phyloP scores from a whole-genome alignment of 202 grass and related monocot genomes.

The Panicum hallii region DNA sequence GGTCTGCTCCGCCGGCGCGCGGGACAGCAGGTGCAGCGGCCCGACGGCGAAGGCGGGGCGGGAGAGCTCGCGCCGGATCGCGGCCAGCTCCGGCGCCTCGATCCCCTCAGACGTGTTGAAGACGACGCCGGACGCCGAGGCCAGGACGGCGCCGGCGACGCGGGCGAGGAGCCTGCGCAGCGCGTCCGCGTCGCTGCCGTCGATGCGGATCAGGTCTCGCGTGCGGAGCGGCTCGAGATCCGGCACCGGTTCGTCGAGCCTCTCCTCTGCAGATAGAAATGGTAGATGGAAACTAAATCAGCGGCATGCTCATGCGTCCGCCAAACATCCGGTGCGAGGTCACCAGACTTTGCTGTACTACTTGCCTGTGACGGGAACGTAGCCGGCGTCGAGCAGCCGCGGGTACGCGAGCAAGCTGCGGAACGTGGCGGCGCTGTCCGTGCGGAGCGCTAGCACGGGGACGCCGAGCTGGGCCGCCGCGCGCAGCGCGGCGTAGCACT shows the following conservation, averaged over 20 bases:
- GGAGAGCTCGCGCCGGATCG: slow-evolving; percentile 25
- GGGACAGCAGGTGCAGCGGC: slow-evolving; percentile 44
- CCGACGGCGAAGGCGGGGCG: slow-evolving; percentile 35
- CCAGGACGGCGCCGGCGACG: neutral
- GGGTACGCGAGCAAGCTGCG: slow-evolving; percentile 34
- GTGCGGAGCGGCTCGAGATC: slow-evolving; percentile 44
- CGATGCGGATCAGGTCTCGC: slow-evolving; percentile 52
- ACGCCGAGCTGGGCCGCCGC: slow-evolving; percentile 32
- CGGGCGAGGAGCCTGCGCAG: neutral
- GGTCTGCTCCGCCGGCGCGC: neutral
- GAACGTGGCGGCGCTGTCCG: slow-evolving; percentile 53
- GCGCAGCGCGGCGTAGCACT: slow-evolving; percentile 45
- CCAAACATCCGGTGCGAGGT: neutral
- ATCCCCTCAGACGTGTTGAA: slow-evolving; percentile 54
- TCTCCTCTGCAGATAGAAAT: slow-evolving; percentile 25
- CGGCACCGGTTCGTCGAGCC: slow-evolving; percentile 15
- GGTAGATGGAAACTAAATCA: neutral
- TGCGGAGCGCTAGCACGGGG: slow-evolving; percentile 48
- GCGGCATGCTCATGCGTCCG: neutral
- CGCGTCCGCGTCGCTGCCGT: neutral
- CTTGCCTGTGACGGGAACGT: slow-evolving; percentile 45
- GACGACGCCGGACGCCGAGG: slow-evolving; percentile 33
- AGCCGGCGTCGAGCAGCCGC: slow-evolving; percentile 35
- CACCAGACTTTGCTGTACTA: neutral
- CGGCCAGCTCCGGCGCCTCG: slow-evolving; percentile 43